Conservation (phyloP, 768 basidiomycete species). For the Leccinum barrowsii region DNA sequence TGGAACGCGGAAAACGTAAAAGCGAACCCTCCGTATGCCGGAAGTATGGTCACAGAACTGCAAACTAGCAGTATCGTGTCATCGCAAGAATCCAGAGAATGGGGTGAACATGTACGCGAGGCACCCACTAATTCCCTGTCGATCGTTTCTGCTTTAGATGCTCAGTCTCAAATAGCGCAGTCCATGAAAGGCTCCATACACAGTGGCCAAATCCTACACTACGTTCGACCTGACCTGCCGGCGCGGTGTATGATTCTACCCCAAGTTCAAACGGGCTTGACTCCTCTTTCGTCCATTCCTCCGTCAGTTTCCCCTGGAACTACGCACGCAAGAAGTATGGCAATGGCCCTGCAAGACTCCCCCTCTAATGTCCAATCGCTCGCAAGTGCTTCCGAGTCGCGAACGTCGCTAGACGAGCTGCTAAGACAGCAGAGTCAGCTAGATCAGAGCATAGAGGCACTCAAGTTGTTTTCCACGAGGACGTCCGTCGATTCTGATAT, state of each 20-base stretch:
- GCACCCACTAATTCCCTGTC: slow-evolving; percentile 1
- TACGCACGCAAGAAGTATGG: background rate
- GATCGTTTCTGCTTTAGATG: slow-evolving; percentile 7
- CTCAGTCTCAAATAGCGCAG: slow-evolving; percentile 2
- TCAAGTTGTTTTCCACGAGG: slow-evolving; percentile 43
- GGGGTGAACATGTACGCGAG: slow-evolving; percentile 5
- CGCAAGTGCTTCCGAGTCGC: slow-evolving; percentile 14
- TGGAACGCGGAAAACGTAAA: slow-evolving; percentile 34
- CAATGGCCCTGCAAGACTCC: slow-evolving; percentile 25
- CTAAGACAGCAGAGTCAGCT: slow-evolving; percentile 61
- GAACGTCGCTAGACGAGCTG: slow-evolving; percentile 47
- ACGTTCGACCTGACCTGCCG: background rate
- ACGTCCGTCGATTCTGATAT: slow-evolving; percentile 27
- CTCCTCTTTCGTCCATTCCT: background rate
- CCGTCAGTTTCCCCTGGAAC: background rate
- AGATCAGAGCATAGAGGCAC: slow-evolving; percentile 59
- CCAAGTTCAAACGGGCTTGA: background rate
- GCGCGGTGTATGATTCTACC: background rate
- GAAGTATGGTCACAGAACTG: background rate
- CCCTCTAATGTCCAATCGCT: slow-evolving; percentile 36
- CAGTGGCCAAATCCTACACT: slow-evolving; percentile 1
- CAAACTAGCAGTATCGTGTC: slow-evolving; percentile 1
- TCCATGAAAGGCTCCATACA: slow-evolving; percentile 8
- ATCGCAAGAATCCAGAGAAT: slow-evolving; percentile 6
- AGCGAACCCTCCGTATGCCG: slow-evolving; percentile 7